Base-by-base conservation (phyloP, 148 eudicot genomes). In the Suaeda aralocaspica region DNA sequence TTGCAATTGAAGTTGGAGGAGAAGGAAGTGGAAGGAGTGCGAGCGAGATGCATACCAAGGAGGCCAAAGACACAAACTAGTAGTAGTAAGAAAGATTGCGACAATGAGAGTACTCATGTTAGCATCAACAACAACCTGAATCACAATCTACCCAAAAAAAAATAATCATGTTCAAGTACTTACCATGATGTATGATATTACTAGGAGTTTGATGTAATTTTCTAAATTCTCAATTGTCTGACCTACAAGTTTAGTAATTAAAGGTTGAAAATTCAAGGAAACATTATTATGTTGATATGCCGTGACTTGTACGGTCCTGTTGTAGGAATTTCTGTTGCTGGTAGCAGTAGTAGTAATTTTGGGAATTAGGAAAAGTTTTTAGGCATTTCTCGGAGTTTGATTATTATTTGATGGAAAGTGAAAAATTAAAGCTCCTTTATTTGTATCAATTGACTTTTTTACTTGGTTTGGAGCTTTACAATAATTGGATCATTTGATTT, bases 1-100 rank as follows among this genome's bases (percentile, higher is more conserved):
- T 72, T 66, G 18, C 82, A 76, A 34, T 15, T 80, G 76, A 75
- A 64, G 41, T 29, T 76, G 34, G 79, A 49, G 25, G 76, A 59
- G 55, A 68, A 53, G 39, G 82, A 80, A 49, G 69, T 60, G 22
- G 82, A 80, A 10, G 76, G 69, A 58, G 79, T 80, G 48, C 60
- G 51, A 76, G 82, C 79, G 22, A 76, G 67, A 68, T 80, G 82
- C 74, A 72, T 80, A 56, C 82, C 82, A 14, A 80, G 82, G 67
- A 80, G 59, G 74, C 72, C 70, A 26, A 80, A 72, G 69, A 53
- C 70, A 21, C 78, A 74, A 26, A 21, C 74, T 14, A 73, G 62
- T 59, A 59, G 59, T 30, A 58, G 31, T 19, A 55, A 52, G 77
- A 67, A 70, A 55, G 55, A 68, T 19, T 28, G 50, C 18, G 19